Percentiles rank a stretch among this genome's conserved stretches.
Conservation (phyloP, 805 yeast genomes). For the Groenewaldozyma tartarivorans region DNA sequence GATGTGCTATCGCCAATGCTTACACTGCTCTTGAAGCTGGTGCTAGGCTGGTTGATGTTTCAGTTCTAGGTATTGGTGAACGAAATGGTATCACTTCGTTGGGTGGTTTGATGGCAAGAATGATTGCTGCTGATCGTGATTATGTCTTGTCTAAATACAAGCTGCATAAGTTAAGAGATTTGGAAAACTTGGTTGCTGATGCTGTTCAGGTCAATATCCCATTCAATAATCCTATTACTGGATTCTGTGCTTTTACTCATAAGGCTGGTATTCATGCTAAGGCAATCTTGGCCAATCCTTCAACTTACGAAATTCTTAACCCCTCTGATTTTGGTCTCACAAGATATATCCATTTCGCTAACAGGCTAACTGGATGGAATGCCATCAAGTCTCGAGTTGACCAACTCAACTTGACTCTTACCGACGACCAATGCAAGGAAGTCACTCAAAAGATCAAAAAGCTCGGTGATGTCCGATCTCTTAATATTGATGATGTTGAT, state of each 20-base stretch:
- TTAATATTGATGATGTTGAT: conserved; percentile 95
- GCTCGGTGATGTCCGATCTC: conserved; percentile 89
- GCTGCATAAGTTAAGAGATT: conserved; percentile 88
- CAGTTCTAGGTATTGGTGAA: conserved; percentile 97
- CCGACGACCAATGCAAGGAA: conserved; percentile 91
- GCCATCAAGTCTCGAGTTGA: conserved; percentile 98
- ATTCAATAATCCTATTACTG: conserved; percentile 97
- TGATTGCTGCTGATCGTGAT: conserved; percentile 97
- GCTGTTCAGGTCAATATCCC: conserved; percentile 96
- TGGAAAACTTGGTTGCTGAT: conserved; percentile 93
- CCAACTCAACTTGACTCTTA: conserved; percentile 79
- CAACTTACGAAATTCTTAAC: conserved; percentile 93
- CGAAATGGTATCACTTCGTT: conserved; percentile 96
- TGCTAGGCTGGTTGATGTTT: conserved; percentile 87
- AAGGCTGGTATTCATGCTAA: conserved; percentile 99
- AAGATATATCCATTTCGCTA: conserved; percentile 95
- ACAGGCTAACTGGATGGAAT: conserved; percentile 98
- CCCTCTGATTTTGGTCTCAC: conserved; percentile 94
- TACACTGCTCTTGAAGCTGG: conserved; percentile 98
- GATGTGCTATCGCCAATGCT: conserved; percentile 98
- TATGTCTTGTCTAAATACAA: conserved; percentile 91
- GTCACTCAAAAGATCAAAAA: conserved; percentile 88
- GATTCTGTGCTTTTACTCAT: conserved; percentile 98
- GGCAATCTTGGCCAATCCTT: conserved; percentile 96
- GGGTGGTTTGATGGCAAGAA: conserved; percentile 98